Evolutionary conservation across 345 rosid species (phyloP).

Genomic region (Firmiana major): DNA sequence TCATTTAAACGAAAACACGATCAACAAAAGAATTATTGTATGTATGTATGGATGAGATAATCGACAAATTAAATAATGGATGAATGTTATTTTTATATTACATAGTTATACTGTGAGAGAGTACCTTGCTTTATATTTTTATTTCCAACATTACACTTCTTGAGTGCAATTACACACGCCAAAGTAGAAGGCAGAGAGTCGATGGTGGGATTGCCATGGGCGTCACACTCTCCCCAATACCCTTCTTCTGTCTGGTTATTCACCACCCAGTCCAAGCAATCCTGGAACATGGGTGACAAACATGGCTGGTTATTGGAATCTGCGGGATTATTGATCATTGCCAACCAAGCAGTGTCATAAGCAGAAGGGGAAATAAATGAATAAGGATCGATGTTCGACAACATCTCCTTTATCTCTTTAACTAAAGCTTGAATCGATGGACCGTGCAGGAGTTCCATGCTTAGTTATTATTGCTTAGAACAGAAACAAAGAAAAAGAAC

Average conservation of each 20-base stretch:
- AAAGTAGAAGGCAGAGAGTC: slow-evolving; percentile 48
- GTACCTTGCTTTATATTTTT: slow-evolving; percentile 33
- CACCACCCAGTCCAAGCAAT: slow-evolving; percentile 56
- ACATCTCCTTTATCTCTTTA: slow-evolving; percentile 5
- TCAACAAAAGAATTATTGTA: too few relatives aligned
- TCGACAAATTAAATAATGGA: too few relatives aligned
- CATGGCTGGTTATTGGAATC: neutral
- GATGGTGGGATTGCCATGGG: slow-evolving; percentile 21
- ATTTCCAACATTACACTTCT: slow-evolving; percentile 37
- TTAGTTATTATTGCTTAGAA: neutral
- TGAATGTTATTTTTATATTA: too few relatives aligned
- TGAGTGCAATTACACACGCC: slow-evolving; percentile 52
- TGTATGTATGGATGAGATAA: neutral
- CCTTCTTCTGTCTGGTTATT: slow-evolving; percentile 41
- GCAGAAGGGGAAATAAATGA: slow-evolving; percentile 4
- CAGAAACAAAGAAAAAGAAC: neutral
- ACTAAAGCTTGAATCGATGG: neutral
- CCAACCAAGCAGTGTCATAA: slow-evolving; percentile 19
- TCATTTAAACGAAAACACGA: too few relatives aligned
- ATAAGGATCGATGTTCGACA: neutral
- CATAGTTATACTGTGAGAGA: neutral
- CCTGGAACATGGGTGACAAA: slow-evolving; percentile 44
- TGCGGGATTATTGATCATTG: neutral
- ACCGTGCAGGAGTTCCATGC: neutral
- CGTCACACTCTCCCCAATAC: slow-evolving; percentile 30